phyloP scores from a whole-genome alignment of 345 rosid species.

The Orychophragmus violaceus region DNA sequence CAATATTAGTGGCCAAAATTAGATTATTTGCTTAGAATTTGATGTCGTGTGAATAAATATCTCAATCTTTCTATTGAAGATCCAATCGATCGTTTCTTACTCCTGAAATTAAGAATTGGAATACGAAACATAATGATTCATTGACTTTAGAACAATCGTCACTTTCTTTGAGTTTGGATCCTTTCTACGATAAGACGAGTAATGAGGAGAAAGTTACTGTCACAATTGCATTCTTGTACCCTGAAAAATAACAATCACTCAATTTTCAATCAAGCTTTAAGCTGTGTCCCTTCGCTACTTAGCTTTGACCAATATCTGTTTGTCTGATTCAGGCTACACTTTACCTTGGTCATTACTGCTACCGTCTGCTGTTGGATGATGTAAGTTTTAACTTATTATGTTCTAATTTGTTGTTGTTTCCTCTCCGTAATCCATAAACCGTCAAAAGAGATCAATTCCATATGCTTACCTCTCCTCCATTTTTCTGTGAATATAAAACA shows the following conservation, averaged over 20 bases:
- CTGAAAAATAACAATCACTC: too few species aligned
- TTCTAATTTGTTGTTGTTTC: not conserved
- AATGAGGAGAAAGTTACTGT: too few species aligned
- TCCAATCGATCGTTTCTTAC: constrained; percentile 4
- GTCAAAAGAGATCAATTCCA: not conserved
- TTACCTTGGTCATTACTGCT: constrained; percentile 88
- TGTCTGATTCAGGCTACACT: constrained; percentile 57
- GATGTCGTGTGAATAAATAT: not conserved
- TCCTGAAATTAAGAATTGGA: not conserved
- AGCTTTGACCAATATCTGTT: too few species aligned
- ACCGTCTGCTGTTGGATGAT: constrained; percentile 98
- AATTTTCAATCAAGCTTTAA: too few species aligned
- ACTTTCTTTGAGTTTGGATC: too few species aligned
- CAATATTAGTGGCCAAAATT: not conserved
- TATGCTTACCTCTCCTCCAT: not conserved
- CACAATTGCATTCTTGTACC: too few species aligned
- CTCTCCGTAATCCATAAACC: not conserved
- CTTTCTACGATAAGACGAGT: too few species aligned
- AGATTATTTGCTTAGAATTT: not conserved
- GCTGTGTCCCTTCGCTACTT: too few species aligned
- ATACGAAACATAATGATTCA: not conserved
- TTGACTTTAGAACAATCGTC: not conserved
- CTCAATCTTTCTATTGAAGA: not conserved
- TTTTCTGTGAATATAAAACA: not conserved
- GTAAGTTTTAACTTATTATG: constrained; percentile 51